Evolutionary conservation across 2,329 filamentous ascomycete species (phyloP), one percentile per base, ranked within the genome.

Genomic region (Dactylella cylindrospora): DNA sequence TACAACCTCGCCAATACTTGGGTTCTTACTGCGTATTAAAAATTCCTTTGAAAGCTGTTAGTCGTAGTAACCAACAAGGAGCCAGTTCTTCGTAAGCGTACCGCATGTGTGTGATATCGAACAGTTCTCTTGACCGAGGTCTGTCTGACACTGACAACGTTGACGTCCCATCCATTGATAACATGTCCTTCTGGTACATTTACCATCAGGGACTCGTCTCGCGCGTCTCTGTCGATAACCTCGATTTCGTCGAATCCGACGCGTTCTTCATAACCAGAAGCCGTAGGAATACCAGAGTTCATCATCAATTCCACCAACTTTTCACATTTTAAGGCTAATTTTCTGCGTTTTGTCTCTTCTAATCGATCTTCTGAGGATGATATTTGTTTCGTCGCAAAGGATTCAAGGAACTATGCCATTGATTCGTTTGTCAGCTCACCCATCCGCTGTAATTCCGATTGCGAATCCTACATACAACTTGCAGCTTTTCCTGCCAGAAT

Each of bases 251-350:
- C 89, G 72, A 98, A 98, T 44, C 90, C 83, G 70, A 98, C 96
- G 55, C 93, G 83, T 76, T 98, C 93, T 74, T 98, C 93, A 72
- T 97, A 98, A 1, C 93, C 93, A 3, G 90, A 96, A 3, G 93
- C 90, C 0, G 93, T 98, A 26, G 88, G 88, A 55, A 98, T 86
- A 29, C 93, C 93, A 5, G 91, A 97, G 6, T 98, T 93, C 90
- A 98, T 96, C 93, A 98, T 98, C 64, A 98, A 78, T 77, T 98
- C 93, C 8, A 98, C 88, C 55, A 98, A 77, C 76, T 98, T 98
- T 73, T 93, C 85, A 40, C 88, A 89, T 79, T 98, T 98, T 68
- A 85, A 79, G 2, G 93, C 91, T 66, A 98, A 76, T 74, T 98
- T 98, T 66, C 84, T 81, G 57, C 93, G 82, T 77, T 98, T 98